Evolutionary conservation across 2,329 filamentous ascomycete species (phyloP), one percentile per base, ranked within the genome.

Genomic region (Teratosphaeria nubilosa): DNA sequence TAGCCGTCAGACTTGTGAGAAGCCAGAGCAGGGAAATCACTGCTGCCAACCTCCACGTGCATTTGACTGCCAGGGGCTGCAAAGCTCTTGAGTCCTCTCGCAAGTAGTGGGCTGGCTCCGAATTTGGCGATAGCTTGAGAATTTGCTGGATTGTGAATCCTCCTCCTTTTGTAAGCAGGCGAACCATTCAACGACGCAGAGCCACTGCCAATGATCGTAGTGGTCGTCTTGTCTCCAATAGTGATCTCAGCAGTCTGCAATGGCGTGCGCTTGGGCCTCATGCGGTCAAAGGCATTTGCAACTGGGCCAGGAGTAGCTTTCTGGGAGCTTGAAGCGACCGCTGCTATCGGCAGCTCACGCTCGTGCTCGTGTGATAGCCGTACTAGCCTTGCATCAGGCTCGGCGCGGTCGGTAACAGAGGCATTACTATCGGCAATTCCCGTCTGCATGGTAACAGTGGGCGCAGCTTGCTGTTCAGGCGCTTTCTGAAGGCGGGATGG

Each of bases 181-280:
- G 62, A 65, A 22, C 16, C 41, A 22, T 48, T 48, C 4, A 48
- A 48, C 6, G 6, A 16, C 22, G 41, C 41, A 37, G 31, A 37
- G 54, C 77, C 81, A 54, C 77, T 81, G 1, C 86, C 86, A 63
- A 90, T 79, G 20, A 69, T 63, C 32, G 84, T 79, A 22, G 84
- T 85, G 0, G 82, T 86, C 0, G 85, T 89, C 52, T 79, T 80
- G 61, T 85, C 79, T 1, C 87, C 88, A 56, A 92, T 83, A 0
- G 86, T 91, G 53, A 92, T 88, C 1, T 86, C 89, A 22, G 88
- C 87, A 55, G 86, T 75, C 65, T 89, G 85, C 30, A 80, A 74
- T 1, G 81, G 80, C 1, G 80, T 75, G 34, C 86, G 80, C 67
- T 83, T 87, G 0, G 81, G 78, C 16, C 84, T 78, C 82, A 86